Base-by-base conservation (phyloP, 768 basidiomycete species). In the Hericium coralloides region DNA sequence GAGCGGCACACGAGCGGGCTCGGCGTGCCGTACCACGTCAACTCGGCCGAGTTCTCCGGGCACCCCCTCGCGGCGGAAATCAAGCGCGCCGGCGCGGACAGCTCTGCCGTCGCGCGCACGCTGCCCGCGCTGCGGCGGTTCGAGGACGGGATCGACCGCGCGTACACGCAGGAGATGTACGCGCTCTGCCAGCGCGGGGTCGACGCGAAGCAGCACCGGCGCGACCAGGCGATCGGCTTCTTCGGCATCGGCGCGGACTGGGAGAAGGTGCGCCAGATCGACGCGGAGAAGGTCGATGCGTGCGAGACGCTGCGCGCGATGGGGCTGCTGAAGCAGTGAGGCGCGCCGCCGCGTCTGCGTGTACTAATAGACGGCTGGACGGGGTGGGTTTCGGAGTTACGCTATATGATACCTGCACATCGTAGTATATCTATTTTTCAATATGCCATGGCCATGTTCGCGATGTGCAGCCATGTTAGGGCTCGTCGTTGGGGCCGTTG, bases 241-340 rank as follows among this genome's bases (percentile, higher is more conserved):
- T 94, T 98, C 68, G 95, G 95, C 5, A 74, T 97, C 55, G 91
- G 93, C 31, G 89, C 92, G 12, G 89, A 98, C 67, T 92, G 90
- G 89, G 87, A 92, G 36, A 90, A 91, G 71, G 87, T 98, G 58
- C 76, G 78, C 68, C 69, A 72, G 62, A 87, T 97, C 53, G 80
- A 88, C 52, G 72, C 70, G 31, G 87, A 94, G 74, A 78, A 75
- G 38, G 76, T 92, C 49, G 77, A 79, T 58, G 84, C 81, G 64
- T 98, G 95, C 67, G 89, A 92, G 59, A 83, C 84, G 70, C 73
- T 95, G 66, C 83, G 75, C 70, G 70, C 74, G 66, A 67, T 87
- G 65, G 84, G 86, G 6, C 65, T 85, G 41, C 62, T 85, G 59
- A 72, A 73, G 64, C 37, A 22, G 51, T 36, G 36, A 14, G 38